Percentiles rank a stretch among this genome's conserved stretches.
These are phyloP conservation scores for Fusarium torreyae DNA, from an alignment of 2,329 filamentous ascomycete species.

Conservation along the genomic window DNA sequence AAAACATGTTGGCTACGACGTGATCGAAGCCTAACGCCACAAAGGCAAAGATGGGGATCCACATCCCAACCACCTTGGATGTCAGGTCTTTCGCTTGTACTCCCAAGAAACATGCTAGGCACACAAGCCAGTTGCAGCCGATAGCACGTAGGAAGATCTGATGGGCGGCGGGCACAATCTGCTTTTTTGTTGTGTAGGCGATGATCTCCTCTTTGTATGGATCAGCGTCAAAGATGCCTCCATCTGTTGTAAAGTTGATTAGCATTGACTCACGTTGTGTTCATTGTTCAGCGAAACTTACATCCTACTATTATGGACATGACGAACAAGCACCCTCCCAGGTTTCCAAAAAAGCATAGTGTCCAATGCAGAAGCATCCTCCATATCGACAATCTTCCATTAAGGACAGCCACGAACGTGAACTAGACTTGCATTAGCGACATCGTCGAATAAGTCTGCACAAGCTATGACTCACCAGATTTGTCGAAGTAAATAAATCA, in stretches of 20 bases:
- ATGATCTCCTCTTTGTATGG: constrained; percentile 62
- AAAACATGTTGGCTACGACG: constrained; percentile 71
- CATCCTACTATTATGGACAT: constrained; percentile 62
- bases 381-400: constrained; percentile 40
- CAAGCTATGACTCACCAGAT: constrained; percentile 12
- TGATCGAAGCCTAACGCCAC: constrained; percentile 69
- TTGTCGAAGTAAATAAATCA: constrained; percentile 45
- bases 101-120: constrained; percentile 64
- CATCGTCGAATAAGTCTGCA: rapidly evolving
- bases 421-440: constrained; percentile 22
- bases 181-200: constrained; percentile 64
- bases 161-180: constrained; percentile 63
- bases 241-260: constrained; percentile 49
- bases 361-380: constrained; percentile 56
- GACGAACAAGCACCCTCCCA: constrained; percentile 64
- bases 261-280: rapidly evolving
- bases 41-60: constrained; percentile 70
- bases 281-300: constrained; percentile 1
- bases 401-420: constrained; percentile 43
- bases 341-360: constrained; percentile 64
- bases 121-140: constrained; percentile 72
- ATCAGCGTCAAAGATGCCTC: constrained; percentile 59
- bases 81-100: constrained; percentile 65
- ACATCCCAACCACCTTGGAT: constrained; percentile 69
- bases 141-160: constrained; percentile 69